phyloP scores from a whole-genome alignment of 306 rosid species.

The Prunus mume region DNA sequence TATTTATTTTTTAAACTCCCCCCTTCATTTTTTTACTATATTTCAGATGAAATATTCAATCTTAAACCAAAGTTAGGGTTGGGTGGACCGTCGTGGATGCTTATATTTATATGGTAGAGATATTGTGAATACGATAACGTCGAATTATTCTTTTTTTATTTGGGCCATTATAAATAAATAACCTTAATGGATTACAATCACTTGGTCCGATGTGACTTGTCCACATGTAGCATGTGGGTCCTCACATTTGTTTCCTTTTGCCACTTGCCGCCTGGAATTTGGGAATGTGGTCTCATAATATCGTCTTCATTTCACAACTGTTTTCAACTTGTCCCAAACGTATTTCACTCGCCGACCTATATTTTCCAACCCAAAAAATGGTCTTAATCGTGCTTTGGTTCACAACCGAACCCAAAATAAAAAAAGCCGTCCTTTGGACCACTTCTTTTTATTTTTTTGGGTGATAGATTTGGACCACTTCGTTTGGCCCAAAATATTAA shows the following conservation, averaged over 20 bases:
- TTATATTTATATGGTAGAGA: no score
- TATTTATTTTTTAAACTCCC: not conserved
- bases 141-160: not conserved
- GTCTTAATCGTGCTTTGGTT: no score
- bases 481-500: no score
- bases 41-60: not conserved
- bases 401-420: no score
- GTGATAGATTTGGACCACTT: no score
- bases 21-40: not conserved
- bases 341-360: not conserved
- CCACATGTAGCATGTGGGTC: conserved; percentile 7
- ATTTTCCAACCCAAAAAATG: no score
- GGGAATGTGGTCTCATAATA: not conserved
- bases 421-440: no score
- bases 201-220: not conserved
- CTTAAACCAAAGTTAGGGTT: not conserved
- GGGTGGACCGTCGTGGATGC: no score
- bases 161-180: not conserved
- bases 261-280: not conserved
- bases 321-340: not conserved
- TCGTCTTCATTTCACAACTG: not conserved
- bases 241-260: conserved; percentile 14
- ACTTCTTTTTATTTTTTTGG: no score
- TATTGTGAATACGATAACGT: not conserved
- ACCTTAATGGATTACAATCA: no score